Conservation (phyloP, 2,329 filamentous ascomycete genomes). For the Colletotrichum trifolii region DNA sequence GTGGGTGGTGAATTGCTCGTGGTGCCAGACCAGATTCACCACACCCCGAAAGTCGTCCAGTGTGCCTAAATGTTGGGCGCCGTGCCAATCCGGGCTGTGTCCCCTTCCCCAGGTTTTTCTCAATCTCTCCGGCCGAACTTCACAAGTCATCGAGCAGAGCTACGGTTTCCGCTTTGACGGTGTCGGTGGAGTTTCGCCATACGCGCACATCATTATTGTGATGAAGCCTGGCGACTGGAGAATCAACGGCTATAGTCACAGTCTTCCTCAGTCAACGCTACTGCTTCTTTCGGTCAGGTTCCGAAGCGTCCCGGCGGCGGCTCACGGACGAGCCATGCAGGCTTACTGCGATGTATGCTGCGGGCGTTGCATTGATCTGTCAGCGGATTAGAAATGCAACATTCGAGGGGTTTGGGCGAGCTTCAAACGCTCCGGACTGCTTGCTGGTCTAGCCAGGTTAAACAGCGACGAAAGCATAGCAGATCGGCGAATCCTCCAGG, state of each 20-base stretch:
- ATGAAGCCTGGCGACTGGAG: too few relatives aligned
- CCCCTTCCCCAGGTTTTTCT: constrained; percentile 22
- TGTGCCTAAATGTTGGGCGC: not conserved
- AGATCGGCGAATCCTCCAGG: not conserved
- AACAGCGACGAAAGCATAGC: constrained; percentile 3
- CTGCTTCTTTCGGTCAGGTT: too few relatives aligned
- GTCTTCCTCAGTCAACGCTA: too few relatives aligned
- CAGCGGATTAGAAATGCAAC: constrained; percentile 29
- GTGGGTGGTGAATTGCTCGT: not conserved
- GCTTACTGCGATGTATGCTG: not conserved
- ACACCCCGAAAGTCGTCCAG: not conserved
- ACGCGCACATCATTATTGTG: too few relatives aligned
- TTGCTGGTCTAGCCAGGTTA: not conserved
- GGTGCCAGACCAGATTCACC: not conserved
- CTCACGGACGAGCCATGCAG: not conserved
- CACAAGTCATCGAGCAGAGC: constrained; percentile 20
- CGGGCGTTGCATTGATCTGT: constrained; percentile 23
- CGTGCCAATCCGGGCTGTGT: constrained; percentile 17
- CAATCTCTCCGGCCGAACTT: not conserved
- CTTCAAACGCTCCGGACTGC: not conserved
- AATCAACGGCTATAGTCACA: too few relatives aligned
- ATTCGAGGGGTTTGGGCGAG: not conserved
- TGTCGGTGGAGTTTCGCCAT: too few relatives aligned
- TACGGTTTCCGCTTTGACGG: constrained; percentile 14
- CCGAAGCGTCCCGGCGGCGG: not conserved